phyloP scores from a whole-genome alignment of 129 eudicot species.

The Ambrosia artemisiifolia region DNA sequence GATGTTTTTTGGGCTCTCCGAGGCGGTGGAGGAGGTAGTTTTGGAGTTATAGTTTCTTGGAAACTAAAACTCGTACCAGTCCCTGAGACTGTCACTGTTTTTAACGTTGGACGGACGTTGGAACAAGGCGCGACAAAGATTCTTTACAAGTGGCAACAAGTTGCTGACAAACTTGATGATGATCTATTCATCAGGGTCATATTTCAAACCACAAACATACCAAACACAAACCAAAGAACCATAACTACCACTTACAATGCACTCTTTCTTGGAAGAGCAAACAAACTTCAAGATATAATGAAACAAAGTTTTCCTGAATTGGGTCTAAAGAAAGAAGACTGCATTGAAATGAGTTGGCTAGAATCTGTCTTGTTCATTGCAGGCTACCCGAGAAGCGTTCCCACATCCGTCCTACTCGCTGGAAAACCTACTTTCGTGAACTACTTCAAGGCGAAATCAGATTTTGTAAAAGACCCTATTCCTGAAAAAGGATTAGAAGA shows the following conservation, averaged over 20 bases:
- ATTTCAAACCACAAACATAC: conserved; percentile 15
- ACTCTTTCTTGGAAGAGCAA: conserved; percentile 16
- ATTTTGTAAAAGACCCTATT: conserved; percentile 24
- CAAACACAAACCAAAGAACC: conserved; percentile 9
- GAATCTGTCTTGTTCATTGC: conserved; percentile 24
- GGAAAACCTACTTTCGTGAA: conserved; percentile 23
- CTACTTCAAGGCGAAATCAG: conserved; percentile 26
- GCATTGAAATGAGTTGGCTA: conserved; percentile 26
- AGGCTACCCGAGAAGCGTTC: conserved; percentile 21
- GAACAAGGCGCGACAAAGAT: conserved; percentile 29
- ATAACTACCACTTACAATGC: conserved; percentile 25
- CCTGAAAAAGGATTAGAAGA: conserved; percentile 26
- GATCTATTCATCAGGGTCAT: conserved; percentile 26
- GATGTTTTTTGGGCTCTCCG: conserved; percentile 26
- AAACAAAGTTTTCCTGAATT: conserved; percentile 16
- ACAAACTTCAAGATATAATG: conserved; percentile 26
- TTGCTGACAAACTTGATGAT: conserved; percentile 21
- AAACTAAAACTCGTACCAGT: conserved; percentile 25
- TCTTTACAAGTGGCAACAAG: conserved; percentile 31
- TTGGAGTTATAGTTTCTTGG: conserved; percentile 24
- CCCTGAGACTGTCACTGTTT: conserved; percentile 22
- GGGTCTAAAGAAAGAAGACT: conserved; percentile 19
- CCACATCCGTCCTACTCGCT: conserved; percentile 13
- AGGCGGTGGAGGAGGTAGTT: conserved; percentile 25
- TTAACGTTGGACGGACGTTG: conserved; percentile 15